Conservation (phyloP, 352 stramenopile genomes). For the Pythium guiyangense region DNA sequence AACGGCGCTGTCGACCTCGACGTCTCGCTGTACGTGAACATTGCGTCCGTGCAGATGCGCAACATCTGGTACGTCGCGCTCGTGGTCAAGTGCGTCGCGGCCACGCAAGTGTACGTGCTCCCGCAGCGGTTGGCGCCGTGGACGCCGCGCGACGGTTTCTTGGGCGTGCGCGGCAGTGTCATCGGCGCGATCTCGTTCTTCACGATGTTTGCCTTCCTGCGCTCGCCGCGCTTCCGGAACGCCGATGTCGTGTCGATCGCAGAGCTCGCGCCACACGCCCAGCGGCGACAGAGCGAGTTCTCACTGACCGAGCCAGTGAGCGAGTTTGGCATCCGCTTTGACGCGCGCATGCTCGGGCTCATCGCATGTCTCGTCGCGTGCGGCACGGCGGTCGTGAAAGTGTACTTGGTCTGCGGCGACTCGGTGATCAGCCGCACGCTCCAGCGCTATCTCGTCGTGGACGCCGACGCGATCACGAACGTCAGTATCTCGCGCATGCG, state of each 20-base stretch:
- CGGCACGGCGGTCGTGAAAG: not conserved
- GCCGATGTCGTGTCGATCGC: not conserved
- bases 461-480: not conserved
- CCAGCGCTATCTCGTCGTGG: not conserved
- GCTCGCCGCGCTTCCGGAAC: not conserved
- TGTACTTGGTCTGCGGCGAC: not conserved
- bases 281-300: not conserved
- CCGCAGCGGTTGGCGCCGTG: not conserved
- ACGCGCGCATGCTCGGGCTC: constrained; percentile 1
- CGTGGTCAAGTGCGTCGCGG: not conserved
- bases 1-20: constrained; percentile 18
- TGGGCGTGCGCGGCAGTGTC: constrained; percentile 1
- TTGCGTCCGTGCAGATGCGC: constrained; percentile 16
- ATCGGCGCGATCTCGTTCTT: not conserved
- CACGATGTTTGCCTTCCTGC: constrained; percentile 7
- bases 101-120: not conserved
- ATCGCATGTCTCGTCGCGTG: not conserved
- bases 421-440: not conserved
- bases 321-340: constrained; percentile 4
- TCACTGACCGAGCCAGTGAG: not conserved
- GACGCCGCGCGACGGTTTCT: not conserved
- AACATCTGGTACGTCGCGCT: constrained; percentile 16
- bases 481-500: constrained; percentile 2
- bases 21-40: constrained; percentile 10
- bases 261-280: not conserved